These are phyloP conservation scores for Pestalotiopsis sp. DNA, from an alignment of 2,329 filamentous ascomycete genomes.

Conservation along the genomic window DNA sequence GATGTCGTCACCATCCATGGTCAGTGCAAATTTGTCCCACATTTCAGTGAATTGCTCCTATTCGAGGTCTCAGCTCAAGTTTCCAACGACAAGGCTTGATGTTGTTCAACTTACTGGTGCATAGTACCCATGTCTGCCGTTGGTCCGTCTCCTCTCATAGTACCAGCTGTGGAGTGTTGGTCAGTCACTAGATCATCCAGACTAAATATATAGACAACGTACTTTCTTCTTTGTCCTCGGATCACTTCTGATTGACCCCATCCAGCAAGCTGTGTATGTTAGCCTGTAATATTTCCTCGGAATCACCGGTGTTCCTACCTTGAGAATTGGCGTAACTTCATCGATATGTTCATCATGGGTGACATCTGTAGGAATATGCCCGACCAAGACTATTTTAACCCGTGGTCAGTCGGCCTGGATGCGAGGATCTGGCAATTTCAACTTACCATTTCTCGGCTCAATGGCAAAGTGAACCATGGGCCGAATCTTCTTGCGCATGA, in stretches of 20 bases:
- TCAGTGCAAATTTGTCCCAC: background rate
- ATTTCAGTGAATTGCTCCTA: slow-evolving; percentile 4
- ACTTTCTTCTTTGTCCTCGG: slow-evolving; percentile 2
- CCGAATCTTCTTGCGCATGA: background rate
- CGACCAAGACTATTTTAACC: background rate
- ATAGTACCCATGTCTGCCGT: background rate
- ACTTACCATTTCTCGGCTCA: slow-evolving; percentile 1
- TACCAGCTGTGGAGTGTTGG: background rate
- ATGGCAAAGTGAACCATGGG: slow-evolving; percentile 5
- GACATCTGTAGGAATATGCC: background rate
- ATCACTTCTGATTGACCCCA: background rate
- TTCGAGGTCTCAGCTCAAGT: background rate
- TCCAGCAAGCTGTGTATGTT: background rate
- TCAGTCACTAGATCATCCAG: too few species aligned
- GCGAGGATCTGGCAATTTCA: background rate
- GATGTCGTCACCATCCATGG: background rate
- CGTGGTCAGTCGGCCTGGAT: background rate
- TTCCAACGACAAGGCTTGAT: background rate
- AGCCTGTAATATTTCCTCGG: too few species aligned
- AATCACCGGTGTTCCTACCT: background rate
- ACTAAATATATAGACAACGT: background rate
- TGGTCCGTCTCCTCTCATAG: slow-evolving; percentile 3
- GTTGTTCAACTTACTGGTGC: background rate
- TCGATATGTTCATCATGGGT: background rate
- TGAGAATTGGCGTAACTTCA: slow-evolving; percentile 4